These are phyloP conservation scores for Carex cristatella DNA, from an alignment of 176 grass and related monocot species.

Conservation along the genomic window DNA sequence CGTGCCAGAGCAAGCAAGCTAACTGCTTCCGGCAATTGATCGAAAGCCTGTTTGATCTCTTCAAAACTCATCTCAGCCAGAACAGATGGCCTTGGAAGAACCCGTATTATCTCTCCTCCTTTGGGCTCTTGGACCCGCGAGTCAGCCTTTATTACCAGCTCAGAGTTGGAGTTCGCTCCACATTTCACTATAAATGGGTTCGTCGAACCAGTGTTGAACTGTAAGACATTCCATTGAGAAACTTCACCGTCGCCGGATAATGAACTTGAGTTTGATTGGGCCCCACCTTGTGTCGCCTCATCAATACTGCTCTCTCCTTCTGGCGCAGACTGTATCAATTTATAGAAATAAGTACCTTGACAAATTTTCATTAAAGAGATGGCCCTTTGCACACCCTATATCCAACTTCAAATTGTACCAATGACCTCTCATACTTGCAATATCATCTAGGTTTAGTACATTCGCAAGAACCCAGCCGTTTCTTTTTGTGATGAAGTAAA, in stretches of 20 bases:
- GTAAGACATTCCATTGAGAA: conserved; percentile 90
- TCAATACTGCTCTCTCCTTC: conserved; percentile 50
- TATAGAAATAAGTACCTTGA: conserved; percentile 6
- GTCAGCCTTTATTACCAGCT: conserved; percentile 85
- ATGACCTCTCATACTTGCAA: not conserved
- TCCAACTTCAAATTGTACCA: not conserved
- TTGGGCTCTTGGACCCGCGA: conserved; percentile 73
- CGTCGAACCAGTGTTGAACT: conserved; percentile 90
- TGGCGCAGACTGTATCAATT: conserved; percentile 54
- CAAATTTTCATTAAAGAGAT: not conserved
- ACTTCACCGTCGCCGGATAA: conserved; percentile 58
- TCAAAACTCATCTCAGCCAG: conserved; percentile 81
- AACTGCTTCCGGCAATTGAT: conserved; percentile 86
- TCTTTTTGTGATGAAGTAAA: not conserved
- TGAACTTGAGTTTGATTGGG: conserved; percentile 46
- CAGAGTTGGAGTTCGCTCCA: conserved; percentile 78
- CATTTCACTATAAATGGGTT: conserved; percentile 95
- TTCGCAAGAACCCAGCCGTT: not conserved
- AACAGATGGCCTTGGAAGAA: conserved; percentile 74
- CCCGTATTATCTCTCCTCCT: conserved; percentile 75
- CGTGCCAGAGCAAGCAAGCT: conserved; percentile 92
- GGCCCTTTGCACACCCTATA: not conserved
- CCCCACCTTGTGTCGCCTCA: conserved; percentile 21
- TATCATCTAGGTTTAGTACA: not conserved
- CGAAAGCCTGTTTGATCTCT: conserved; percentile 64